Conservation (phyloP, 140 eudicot species). For the Oenanthe javanica region DNA sequence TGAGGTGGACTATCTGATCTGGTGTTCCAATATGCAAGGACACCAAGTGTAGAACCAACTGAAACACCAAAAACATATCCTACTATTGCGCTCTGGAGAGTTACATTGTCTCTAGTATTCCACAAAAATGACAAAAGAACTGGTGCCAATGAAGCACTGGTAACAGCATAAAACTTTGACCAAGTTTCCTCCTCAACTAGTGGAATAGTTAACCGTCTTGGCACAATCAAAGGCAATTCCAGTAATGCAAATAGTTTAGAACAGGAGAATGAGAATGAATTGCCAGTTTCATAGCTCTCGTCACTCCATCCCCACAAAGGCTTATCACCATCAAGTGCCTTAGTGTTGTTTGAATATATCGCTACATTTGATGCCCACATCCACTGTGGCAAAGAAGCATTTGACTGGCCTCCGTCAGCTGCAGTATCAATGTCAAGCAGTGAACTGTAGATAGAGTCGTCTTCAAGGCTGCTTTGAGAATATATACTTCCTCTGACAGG, state of each 20-base stretch:
- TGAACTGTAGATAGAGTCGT: conserved; percentile 48
- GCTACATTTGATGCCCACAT: conserved; percentile 99
- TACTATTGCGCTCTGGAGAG: conserved; percentile 27
- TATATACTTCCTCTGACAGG: conserved; percentile 67
- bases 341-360: conserved; percentile 69
- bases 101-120: conserved; percentile 39
- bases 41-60: conserved; percentile 45
- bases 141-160: conserved; percentile 67
- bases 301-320: conserved; percentile 92
- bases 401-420: conserved; percentile 32
- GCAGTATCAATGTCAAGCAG: conserved; percentile 65
- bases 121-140: conserved; percentile 59
- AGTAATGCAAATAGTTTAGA: conserved; percentile 46
- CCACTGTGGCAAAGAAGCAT: conserved; percentile 79
- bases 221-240: conserved; percentile 60
- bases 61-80: conserved; percentile 40
- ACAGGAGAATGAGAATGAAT: conserved; percentile 33
- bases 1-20: conserved; percentile 66
- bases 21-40: conserved; percentile 53
- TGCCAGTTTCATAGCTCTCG: conserved; percentile 44
- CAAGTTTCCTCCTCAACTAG: conserved; percentile 82
- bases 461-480: conserved; percentile 49
- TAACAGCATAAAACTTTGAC: conserved; percentile 77
- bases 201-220: conserved; percentile 81
- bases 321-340: conserved; percentile 57